Base-by-base conservation (phyloP, 1,284 basidiomycete species). In the Ustanciosporium gigantosporum region DNA sequence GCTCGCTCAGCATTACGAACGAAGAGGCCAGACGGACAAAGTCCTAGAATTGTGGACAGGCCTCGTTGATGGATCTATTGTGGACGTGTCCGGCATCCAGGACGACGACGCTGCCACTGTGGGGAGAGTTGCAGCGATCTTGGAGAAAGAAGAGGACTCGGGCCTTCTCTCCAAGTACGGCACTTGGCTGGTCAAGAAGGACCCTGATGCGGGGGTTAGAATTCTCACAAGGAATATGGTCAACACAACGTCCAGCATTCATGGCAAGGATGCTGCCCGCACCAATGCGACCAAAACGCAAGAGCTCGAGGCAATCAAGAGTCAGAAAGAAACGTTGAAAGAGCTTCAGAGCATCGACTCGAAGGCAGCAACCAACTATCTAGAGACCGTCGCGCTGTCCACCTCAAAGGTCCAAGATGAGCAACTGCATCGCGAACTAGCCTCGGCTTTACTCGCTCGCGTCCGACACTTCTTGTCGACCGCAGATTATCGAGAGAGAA, bases 371-470 rank as follows among this genome's bases (percentile, higher is more conserved):
- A 52, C 44, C n/a, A 49, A 35, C 24, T 73, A 72, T n/a, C 52
- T 74, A 5, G 73, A 76, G 61, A 58, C 59, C 6, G 49, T 70
- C 2, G 73, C 65, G 9, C 50, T 76, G 3, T 51, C 68, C 7
- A 52, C 41, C 0, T 29, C 40, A 25, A 67, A 66, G 23, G 60
- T 57, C 13, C 61, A 61, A 25, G 46, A 49, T n/a, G 46, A 59
- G 34, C 51, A 60, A 22, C 47, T 68, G 45, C 68, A 74, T 36
- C 40, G 42, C 23, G 55, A 61, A 17, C 57, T 74, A 6, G 43
- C 53, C n/a, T 15, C 16, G 29, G 46, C 41, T 2, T 31, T 67
- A 32, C 23, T 67, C 2, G 31, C 25, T 4, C 41, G 56, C 3
- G 47, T 59, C 7, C 45, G 31, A 5, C 4, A 39, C 0, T 46